Evolutionary conservation across 306 rosid species (phyloP), one percentile per base, ranked within the genome.

Genomic region (Lathyrus aphaca): DNA sequence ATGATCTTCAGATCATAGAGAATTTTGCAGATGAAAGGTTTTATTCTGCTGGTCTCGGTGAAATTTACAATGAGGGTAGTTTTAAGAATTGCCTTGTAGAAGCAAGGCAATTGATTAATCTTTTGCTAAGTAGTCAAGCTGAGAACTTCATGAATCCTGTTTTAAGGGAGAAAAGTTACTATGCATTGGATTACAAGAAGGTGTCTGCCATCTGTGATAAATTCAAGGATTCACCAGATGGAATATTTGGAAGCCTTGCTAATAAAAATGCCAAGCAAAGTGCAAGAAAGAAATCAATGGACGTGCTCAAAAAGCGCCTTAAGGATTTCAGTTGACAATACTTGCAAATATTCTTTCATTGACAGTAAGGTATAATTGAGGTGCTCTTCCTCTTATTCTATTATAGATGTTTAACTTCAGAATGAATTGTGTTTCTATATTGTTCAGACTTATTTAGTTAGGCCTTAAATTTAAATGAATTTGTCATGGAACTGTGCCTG

Each of bases 131-230:
- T 79, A 85, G 85, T 76, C 96, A 90, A 66, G 96, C 99, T 1
- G 99, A 94, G 76, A 91, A 79, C 80, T 94, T 94, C 87, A 84
- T 94, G 96, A 84, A 91, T 83, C 91, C 99, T 42, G 96, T 83
- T 76, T 86, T 87, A 53, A 79, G 97, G 76, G 79, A 91, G 88
- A 86, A 75, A 77, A 83, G 81, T 67, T 94, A 84, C 78, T 80
- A 73, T 64, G 79, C 93, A 58, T 78, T 94, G 86, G 99, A 94
- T 82, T 75, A 88, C 57, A 91, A 86, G 84, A 94, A 86, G 84
- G 97, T 91, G 59, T 88, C 89, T 66, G 66, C 63, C 14, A 84
- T 94, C 66, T 86, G 93, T 45, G 99, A 94, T 66, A 94, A 88
- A 62, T 91, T 85, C 77, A 94, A 72, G 82, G 99, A 94, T 68